Percentiles rank a stretch among this genome's conserved stretches.
Evolutionary conservation across 2,329 filamentous ascomycete species (phyloP).

Genomic region (Botryosphaeria agaves): DNA sequence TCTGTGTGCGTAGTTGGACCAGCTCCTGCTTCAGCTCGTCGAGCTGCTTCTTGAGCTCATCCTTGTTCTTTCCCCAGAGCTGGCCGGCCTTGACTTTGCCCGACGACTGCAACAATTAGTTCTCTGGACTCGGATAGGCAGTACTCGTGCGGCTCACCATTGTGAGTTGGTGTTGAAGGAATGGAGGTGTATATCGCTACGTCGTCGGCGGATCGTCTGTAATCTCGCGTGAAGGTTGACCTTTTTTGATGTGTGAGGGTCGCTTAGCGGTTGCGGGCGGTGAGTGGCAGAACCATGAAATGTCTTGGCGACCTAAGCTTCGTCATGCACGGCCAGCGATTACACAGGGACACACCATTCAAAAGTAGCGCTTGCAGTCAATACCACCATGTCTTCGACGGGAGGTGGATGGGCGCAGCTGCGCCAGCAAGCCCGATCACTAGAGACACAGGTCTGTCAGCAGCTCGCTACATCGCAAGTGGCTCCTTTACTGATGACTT

Average conservation of each 20-base stretch:
- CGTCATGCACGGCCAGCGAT: too few relatives aligned
- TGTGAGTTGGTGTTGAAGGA: constrained; percentile 9
- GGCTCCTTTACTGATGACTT: constrained; percentile 7
- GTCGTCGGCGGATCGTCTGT: constrained; percentile 5
- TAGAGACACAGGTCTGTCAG: constrained; percentile 67
- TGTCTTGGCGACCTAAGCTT: too few relatives aligned
- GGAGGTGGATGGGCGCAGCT: constrained; percentile 79
- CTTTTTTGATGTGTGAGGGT: too few relatives aligned
- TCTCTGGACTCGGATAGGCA: constrained; percentile 8
- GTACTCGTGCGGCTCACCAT: constrained; percentile 14
- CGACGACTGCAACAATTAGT: constrained; percentile 32
- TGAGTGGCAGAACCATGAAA: too few relatives aligned
- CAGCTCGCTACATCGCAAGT: constrained; percentile 2
- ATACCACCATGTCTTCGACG: constrained; percentile 30
- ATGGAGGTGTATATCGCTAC: constrained; percentile 7
- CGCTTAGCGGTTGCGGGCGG: too few relatives aligned
- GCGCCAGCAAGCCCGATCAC: constrained; percentile 72
- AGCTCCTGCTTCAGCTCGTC: constrained; percentile 93
- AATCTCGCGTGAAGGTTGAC: too few relatives aligned
- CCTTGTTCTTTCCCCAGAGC: constrained; percentile 99
- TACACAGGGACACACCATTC: too few relatives aligned
- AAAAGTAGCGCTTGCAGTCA: too few relatives aligned
- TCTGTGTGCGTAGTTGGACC: constrained; percentile 91
- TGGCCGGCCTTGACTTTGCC: constrained; percentile 81
- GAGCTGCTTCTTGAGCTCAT: constrained; percentile 91